These are phyloP conservation scores for Solanum appendiculatum DNA, from an alignment of 257 asterid species.

Conservation along the genomic window DNA sequence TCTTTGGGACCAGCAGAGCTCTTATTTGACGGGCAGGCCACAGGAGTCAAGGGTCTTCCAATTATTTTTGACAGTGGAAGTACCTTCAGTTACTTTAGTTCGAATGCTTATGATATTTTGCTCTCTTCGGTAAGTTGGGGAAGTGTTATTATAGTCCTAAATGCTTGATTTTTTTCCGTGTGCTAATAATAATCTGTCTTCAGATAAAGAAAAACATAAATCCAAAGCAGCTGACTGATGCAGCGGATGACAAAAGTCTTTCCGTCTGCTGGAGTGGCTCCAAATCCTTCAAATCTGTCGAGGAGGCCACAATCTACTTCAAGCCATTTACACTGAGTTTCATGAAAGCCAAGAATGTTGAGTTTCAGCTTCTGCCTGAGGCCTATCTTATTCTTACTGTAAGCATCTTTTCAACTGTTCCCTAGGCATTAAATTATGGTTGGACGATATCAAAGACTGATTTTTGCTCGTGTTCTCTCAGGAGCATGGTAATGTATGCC, in stretches of 20 bases:
- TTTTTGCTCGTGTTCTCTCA: conserved; percentile 14
- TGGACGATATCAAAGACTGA: neutral
- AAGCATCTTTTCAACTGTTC: conserved; percentile 8
- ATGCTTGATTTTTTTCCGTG: neutral
- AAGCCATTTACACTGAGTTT: conserved; percentile 59
- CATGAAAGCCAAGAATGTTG: conserved; percentile 27
- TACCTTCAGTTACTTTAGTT: conserved; percentile 30
- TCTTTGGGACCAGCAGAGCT: conserved; percentile 29
- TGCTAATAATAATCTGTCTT: neutral
- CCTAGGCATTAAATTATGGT: neutral
- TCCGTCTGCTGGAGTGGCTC: conserved; percentile 84
- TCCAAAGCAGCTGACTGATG: conserved; percentile 28
- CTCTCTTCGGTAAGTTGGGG: conserved; percentile 23
- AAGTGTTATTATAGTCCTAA: neutral
- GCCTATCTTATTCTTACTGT: conserved; percentile 76
- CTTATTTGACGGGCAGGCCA: conserved; percentile 12
- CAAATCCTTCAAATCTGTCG: conserved; percentile 52
- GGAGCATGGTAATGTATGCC: conserved; percentile 77
- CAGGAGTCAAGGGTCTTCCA: conserved; percentile 12
- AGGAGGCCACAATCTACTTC: conserved; percentile 39
- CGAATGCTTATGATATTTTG: conserved; percentile 13
- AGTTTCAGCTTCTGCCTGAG: conserved; percentile 55
- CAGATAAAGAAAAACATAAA: conserved; percentile 47
- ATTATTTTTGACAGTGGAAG: conserved; percentile 41
- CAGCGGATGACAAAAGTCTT: conserved; percentile 56